These are phyloP conservation scores for Pilasporangium apinafurcum DNA, from an alignment of 352 stramenopile genomes.

Conservation along the genomic window DNA sequence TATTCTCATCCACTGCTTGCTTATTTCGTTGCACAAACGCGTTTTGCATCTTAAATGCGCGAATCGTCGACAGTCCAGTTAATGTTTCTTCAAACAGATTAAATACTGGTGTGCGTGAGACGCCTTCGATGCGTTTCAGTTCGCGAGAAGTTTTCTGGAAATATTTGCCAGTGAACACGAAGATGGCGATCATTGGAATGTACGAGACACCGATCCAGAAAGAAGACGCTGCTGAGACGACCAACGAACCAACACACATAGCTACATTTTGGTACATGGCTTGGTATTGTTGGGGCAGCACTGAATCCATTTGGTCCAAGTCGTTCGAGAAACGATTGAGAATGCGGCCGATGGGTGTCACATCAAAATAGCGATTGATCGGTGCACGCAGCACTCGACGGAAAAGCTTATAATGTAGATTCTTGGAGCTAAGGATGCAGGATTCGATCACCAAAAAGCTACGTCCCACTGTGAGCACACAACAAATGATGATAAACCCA, in stretches of 20 bases:
- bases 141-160: slow-evolving; percentile 79
- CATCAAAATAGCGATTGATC: slow-evolving; percentile 43
- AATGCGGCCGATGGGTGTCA: slow-evolving; percentile 42
- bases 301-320: slow-evolving; percentile 35
- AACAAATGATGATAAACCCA: slow-evolving; percentile 20
- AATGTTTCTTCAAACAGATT: slow-evolving; percentile 88
- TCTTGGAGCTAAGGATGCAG: slow-evolving; percentile 20
- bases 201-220: slow-evolving; percentile 16
- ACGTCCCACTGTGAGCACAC: slow-evolving; percentile 10
- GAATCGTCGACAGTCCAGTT: slow-evolving; percentile 87
- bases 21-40: slow-evolving; percentile 34
- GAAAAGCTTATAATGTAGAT: slow-evolving; percentile 27
- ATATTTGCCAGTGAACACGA: slow-evolving; percentile 53
- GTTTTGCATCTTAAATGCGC: slow-evolving; percentile 40
- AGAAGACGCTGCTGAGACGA: slow-evolving; percentile 9
- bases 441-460: slow-evolving; percentile 18
- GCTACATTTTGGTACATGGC: slow-evolving; percentile 14
- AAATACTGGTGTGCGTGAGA: slow-evolving; percentile 87
- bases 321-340: slow-evolving; percentile 47
- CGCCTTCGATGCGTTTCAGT: slow-evolving; percentile 90
- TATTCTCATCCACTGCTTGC: slow-evolving; percentile 29
- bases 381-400: slow-evolving; percentile 28
- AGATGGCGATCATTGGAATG: slow-evolving; percentile 45
- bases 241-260: slow-evolving; percentile 11
- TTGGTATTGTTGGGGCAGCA: slow-evolving; percentile 32